Evolutionary conservation across 495 filamentous ascomycete species (phyloP).

Genomic region (Neurospora sp.): DNA sequence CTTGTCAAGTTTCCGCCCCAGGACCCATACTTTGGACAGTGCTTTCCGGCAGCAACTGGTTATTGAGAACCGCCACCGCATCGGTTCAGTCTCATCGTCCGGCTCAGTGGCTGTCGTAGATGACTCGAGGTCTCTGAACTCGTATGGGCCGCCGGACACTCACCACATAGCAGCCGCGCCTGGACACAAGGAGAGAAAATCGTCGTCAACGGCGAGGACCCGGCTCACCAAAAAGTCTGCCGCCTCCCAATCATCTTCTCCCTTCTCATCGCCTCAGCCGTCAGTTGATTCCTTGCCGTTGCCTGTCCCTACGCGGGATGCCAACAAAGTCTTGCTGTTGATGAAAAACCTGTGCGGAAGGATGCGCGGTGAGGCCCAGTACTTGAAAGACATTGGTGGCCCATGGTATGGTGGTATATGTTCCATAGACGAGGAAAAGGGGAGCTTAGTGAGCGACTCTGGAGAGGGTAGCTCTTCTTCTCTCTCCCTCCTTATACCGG

Average conservation of each 20-base stretch:
- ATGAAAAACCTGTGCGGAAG: slow-evolving; percentile 60
- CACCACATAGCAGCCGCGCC: slow-evolving; percentile 2
- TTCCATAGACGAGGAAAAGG: slow-evolving; percentile 58
- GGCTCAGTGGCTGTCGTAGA: slow-evolving; percentile 30
- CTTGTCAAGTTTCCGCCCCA: slow-evolving; percentile 28
- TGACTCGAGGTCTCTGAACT: slow-evolving; percentile 31
- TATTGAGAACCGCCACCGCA: slow-evolving; percentile 35
- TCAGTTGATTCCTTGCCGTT: slow-evolving; percentile 44
- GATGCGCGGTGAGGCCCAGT: slow-evolving; percentile 62
- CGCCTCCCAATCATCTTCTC: slow-evolving; percentile 40
- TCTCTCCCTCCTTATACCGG: slow-evolving; percentile 51
- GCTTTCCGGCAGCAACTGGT: slow-evolving; percentile 34
- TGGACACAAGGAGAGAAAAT: slow-evolving; percentile 35
- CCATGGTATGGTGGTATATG: slow-evolving; percentile 53
- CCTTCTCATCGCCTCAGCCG: slow-evolving; percentile 33
- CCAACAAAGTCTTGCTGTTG: slow-evolving; percentile 52
- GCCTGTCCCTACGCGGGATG: slow-evolving; percentile 50
- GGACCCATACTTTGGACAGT: slow-evolving; percentile 45
- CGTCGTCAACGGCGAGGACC: slow-evolving; percentile 22
- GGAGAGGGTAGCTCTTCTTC: slow-evolving; percentile 36
- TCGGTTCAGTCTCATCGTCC: slow-evolving; percentile 47
- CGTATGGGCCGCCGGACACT: slow-evolving; percentile 28
- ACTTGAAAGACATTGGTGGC: slow-evolving; percentile 42
- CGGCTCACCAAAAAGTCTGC: slow-evolving; percentile 37
- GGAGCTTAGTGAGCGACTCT: slow-evolving; percentile 53